Evolutionary conservation across 768 basidiomycete species (phyloP).

Genomic region (Hortiboletus flavorubellus): DNA sequence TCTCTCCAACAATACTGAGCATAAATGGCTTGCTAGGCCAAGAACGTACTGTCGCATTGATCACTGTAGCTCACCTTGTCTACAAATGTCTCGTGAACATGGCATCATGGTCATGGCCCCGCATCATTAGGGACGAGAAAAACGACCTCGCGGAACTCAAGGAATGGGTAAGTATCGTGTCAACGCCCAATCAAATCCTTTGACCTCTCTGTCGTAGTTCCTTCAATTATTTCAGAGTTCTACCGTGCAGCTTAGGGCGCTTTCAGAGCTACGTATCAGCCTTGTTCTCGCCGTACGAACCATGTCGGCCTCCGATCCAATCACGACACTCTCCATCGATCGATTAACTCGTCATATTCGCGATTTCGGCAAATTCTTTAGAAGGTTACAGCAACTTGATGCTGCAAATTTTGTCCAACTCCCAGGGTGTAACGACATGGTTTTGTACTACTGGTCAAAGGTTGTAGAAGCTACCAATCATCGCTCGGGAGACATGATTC

Average conservation of each 20-base stretch:
- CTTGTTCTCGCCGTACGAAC: constrained; percentile 45
- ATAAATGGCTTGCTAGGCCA: constrained; percentile 35
- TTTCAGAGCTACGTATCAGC: constrained; percentile 56
- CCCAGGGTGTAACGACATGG: constrained; percentile 60
- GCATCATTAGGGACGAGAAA: constrained; percentile 40
- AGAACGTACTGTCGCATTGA: constrained; percentile 40
- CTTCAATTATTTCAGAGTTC: constrained; percentile 59
- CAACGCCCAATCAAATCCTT: background rate
- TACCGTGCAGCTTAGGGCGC: constrained; percentile 48
- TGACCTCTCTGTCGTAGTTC: constrained; percentile 41
- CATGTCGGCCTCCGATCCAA: constrained; percentile 32
- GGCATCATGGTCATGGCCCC: constrained; percentile 68
- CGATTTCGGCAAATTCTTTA: constrained; percentile 77
- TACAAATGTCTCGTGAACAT: constrained; percentile 76
- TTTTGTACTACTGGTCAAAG: constrained; percentile 80
- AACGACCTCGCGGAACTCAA: constrained; percentile 44
- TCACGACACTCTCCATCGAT: constrained; percentile 46
- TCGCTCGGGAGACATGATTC: constrained; percentile 47
- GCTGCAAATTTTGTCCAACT: constrained; percentile 57
- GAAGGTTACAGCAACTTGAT: constrained; percentile 65
- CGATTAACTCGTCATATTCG: constrained; percentile 66
- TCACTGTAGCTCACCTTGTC: constrained; percentile 61
- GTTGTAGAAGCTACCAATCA: constrained; percentile 64
- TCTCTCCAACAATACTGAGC: constrained; percentile 35
- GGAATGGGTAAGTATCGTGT: constrained; percentile 47